phyloP scores from a whole-genome alignment of 2,329 filamentous ascomycete genomes.

The Sarocladiaceae sp. region DNA sequence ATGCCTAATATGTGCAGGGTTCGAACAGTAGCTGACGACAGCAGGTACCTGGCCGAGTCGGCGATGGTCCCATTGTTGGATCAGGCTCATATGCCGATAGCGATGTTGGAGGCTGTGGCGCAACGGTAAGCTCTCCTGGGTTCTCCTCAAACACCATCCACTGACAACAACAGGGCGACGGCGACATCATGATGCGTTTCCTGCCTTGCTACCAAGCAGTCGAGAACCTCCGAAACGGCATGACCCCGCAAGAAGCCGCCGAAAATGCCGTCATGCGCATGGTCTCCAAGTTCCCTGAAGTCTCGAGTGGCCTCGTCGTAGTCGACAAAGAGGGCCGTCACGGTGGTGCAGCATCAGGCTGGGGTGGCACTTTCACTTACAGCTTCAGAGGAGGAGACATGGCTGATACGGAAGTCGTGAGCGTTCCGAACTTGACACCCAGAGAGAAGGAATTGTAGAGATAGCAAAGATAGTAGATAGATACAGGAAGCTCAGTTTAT shows the following conservation, averaged over 20 bases:
- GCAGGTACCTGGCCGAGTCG: conserved; percentile 46
- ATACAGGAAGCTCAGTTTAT: too few relatives aligned
- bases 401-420: conserved; percentile 40
- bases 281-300: conserved; percentile 39
- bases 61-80: conserved; percentile 50
- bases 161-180: conserved; percentile 34
- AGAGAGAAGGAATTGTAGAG: conserved; percentile 9
- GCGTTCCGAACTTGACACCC: conserved; percentile 23
- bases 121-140: conserved; percentile 27
- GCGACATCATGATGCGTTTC: conserved; percentile 55
- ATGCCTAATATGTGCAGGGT: not conserved
- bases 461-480: too few relatives aligned
- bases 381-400: conserved; percentile 44
- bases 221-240: conserved; percentile 45
- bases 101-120: conserved; percentile 50
- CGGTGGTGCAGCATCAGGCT: conserved; percentile 47
- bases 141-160: not conserved
- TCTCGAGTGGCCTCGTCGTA: conserved; percentile 47
- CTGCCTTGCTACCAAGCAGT: conserved; percentile 55
- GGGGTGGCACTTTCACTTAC: conserved; percentile 46
- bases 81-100: conserved; percentile 52
- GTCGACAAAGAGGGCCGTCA: conserved; percentile 44
- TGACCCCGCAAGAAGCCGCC: conserved; percentile 43
- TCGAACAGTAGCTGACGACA: not conserved
- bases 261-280: conserved; percentile 47